Evolutionary conservation across 1,284 basidiomycete genomes (phyloP).

Genomic region (Rhodotorula sp.): DNA sequence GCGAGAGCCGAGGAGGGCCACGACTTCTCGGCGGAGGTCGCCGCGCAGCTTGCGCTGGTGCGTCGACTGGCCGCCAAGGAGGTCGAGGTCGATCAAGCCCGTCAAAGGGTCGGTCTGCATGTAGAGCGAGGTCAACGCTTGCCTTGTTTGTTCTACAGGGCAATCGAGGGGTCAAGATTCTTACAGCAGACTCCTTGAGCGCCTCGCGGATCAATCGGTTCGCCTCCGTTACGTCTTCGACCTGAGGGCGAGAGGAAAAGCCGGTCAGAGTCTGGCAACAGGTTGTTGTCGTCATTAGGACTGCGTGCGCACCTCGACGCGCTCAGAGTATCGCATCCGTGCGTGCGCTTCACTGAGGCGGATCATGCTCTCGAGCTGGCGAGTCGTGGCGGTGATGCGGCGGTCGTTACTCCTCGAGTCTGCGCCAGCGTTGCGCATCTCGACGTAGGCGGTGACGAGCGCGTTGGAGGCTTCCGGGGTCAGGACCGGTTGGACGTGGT

Average conservation of each 20-base stretch:
- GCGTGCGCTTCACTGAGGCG: slow-evolving; percentile 96
- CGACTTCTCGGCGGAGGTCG: slow-evolving; percentile 73
- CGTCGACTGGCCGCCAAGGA: slow-evolving; percentile 86
- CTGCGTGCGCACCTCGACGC: slow-evolving; percentile 60
- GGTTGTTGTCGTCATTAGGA: neutral
- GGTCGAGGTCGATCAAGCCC: slow-evolving; percentile 91
- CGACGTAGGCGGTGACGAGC: slow-evolving; percentile 85
- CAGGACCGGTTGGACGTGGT: slow-evolving; percentile 83
- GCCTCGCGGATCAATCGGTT: slow-evolving; percentile 91
- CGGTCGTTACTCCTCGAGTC: slow-evolving; percentile 84
- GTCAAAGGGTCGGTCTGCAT: slow-evolving; percentile 79
- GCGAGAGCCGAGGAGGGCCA: slow-evolving; percentile 62
- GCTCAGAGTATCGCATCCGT: slow-evolving; percentile 83
- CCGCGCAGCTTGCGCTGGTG: slow-evolving; percentile 77
- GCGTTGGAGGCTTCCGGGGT: slow-evolving; percentile 80
- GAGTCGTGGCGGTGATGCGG: slow-evolving; percentile 94
- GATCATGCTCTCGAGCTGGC: slow-evolving; percentile 96
- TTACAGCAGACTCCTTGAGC: slow-evolving; percentile 66
- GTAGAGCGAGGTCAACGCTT: neutral
- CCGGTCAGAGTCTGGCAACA: neutral
- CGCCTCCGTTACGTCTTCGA: slow-evolving; percentile 82
- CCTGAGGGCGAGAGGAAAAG: neutral
- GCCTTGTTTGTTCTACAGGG: neutral
- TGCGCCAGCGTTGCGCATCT: slow-evolving; percentile 85
- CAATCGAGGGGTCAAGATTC: neutral